Evolutionary conservation across 345 rosid genomes (phyloP).

Genomic region (Erucastrum elatum): DNA sequence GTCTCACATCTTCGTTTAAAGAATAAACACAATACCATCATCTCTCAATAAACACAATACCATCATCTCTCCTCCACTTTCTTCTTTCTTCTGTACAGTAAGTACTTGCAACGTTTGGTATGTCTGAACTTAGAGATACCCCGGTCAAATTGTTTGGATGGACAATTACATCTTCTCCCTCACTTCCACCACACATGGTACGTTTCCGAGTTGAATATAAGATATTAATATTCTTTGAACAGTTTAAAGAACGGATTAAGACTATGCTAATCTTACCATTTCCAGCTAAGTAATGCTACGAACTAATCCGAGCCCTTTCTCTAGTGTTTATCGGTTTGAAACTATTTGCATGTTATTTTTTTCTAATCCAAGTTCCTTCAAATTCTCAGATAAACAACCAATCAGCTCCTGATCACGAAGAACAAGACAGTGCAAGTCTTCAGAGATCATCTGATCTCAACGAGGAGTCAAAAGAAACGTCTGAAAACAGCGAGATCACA

Average conservation of each 20-base stretch:
- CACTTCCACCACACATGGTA: constrained; percentile 30
- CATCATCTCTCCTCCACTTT: constrained; percentile 13
- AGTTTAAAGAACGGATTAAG: background rate
- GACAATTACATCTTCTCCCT: constrained; percentile 25
- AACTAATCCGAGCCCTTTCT: background rate
- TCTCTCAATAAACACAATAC: background rate
- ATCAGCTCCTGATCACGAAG: background rate
- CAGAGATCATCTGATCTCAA: constrained; percentile 28
- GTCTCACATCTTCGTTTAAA: constrained; percentile 5
- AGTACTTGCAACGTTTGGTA: background rate
- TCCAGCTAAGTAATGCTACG: background rate
- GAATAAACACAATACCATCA: constrained; percentile 15
- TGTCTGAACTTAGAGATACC: constrained; percentile 24
- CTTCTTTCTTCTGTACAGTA: background rate
- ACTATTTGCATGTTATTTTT: constrained; percentile 2
- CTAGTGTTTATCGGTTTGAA: background rate
- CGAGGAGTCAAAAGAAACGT: constrained; percentile 40
- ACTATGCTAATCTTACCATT: background rate
- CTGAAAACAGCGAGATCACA: constrained; percentile 38
- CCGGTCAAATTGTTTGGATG: constrained; percentile 32
- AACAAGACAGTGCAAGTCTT: constrained; percentile 16
- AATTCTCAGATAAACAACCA: constrained; percentile 18
- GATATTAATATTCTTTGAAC: background rate
- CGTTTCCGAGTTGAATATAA: constrained; percentile 3
- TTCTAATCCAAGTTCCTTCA: constrained; percentile 9